phyloP scores from a whole-genome alignment of 495 filamentous ascomycete genomes.

The Durotheca rogersii region DNA sequence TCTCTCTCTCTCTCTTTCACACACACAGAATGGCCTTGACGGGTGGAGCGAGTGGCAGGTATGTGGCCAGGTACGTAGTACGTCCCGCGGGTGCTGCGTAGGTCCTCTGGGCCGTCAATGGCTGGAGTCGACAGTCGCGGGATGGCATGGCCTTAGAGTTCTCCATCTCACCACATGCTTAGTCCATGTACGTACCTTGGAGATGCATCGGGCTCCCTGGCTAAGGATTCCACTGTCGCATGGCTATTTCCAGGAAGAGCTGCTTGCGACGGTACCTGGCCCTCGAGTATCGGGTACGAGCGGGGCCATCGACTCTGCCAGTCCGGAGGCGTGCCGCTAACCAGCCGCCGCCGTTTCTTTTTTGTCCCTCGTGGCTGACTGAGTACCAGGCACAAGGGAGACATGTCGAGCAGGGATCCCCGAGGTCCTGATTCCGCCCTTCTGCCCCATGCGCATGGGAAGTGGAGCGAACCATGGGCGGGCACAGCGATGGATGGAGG shows the following conservation, averaged over 20 bases:
- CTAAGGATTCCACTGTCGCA: slow-evolving; percentile 36
- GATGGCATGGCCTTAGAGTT: too few relatives aligned
- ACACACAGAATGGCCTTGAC: too few relatives aligned
- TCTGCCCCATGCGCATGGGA: slow-evolving; percentile 28
- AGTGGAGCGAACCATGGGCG: slow-evolving; percentile 25
- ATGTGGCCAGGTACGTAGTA: too few relatives aligned
- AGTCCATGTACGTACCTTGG: too few relatives aligned
- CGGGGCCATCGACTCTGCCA: slow-evolving; percentile 5
- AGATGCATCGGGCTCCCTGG: slow-evolving; percentile 23
- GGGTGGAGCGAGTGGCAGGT: too few relatives aligned
- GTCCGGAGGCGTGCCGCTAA: slow-evolving; percentile 27
- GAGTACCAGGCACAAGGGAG: slow-evolving; percentile 30
- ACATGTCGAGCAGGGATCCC: slow-evolving; percentile 24
- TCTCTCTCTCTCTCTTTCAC: too few relatives aligned
- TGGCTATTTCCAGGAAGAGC: slow-evolving; percentile 30
- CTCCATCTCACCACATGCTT: too few relatives aligned
- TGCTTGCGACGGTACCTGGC: slow-evolving; percentile 14
- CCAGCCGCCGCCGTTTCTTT: slow-evolving; percentile 27
- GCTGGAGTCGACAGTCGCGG: slow-evolving; percentile 3
- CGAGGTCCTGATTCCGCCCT: too few relatives aligned
- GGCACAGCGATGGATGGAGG: background rate
- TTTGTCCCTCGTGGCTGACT: slow-evolving; percentile 28
- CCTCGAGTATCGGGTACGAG: slow-evolving; percentile 23
- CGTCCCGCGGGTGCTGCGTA: too few relatives aligned
- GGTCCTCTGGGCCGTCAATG: too few relatives aligned